Evolutionary conservation across 2,329 filamentous ascomycete genomes (phyloP), one percentile per base, ranked within the genome.

Genomic region (Aspergillus pseudoterreus): DNA sequence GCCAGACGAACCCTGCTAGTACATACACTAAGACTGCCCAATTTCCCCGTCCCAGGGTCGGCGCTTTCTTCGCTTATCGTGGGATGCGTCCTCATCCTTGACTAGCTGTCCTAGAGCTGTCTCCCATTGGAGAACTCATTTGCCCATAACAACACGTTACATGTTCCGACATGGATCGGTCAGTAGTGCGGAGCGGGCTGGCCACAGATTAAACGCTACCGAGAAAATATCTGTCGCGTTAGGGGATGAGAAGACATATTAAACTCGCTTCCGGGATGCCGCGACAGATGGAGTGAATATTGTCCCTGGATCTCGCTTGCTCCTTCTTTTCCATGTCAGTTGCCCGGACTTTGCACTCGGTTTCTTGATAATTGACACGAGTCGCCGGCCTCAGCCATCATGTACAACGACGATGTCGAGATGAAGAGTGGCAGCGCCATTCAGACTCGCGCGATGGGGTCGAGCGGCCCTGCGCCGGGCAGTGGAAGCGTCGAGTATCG

Each of bases 381-480:
- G 11, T n/a, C 35, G 35, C 8, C 8, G 35, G 14, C 14, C 35
- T 17, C 35, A n/a, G 6, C 17, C 10, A 17, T 17, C 32, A 53
- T 50, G 51, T 30, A 38, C 15, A 32, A 44, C 33, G 48, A 47
- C 9, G 38, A 47, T 6, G 27, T 53, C 32, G 50, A 53, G 39
- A 45, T 52, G 49, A 57, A 57, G 41, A 49, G 51, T 38, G 51
- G 47, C 30, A 54, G 49, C 38, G 51, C 53, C 27, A 33, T 56
- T n/a, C 50, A 44, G 32, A 55, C 53, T 3, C 36, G 41, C 5
- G 19, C 30, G 9, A 43, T 44, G 8, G 45, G 19, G 14, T 30
- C 14, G 15, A 38, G 6, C 6, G 35, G 14, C 8, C 35, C 47
- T 46, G 42, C 8, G 12, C 27, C 17, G 21, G 42, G 11, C 12